Evolutionary conservation across 2,329 filamentous ascomycete species (phyloP), one percentile per base, ranked within the genome.

Genomic region (Calonectria pseudoreteaudii): DNA sequence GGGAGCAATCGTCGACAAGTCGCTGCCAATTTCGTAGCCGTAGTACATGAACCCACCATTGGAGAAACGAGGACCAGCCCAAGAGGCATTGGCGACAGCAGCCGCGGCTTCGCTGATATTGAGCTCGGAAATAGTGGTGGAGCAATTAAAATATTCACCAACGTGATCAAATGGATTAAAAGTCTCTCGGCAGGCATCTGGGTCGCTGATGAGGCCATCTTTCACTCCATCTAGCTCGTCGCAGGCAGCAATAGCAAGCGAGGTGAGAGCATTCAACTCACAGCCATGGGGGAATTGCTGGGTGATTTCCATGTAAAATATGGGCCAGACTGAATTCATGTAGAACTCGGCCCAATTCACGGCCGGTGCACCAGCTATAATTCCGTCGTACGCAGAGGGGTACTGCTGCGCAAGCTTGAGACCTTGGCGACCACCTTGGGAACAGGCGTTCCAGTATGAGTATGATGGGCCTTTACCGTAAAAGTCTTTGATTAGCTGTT

Each of bases 191-290:
- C 77, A 79, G 16, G 52, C 66, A 14, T 77, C 74, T 18, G 66
- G 60, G 20, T 80, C 75, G 3, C 74, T 56, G 31, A 81, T 77
- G 31, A 80, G 65, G 0, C 79, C 79, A 36, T 80, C 80, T 2
- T 66, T 47, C 4, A 77, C 74, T 20, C 79, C 78, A 50, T 81
- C 79, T 3, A 75, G 50, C 4, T 58, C 74, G n/a, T 81, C 80
- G 38, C 80, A 81, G 9, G 30, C 66, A 2, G 31, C 26, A 2
- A 65, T 65, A 0, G 75, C 75, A 26, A 66, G 31, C 4, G 34
- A 34, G 9, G 68, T 69, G 7, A 77, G 34, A 2, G 53, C 38
- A 23, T 62, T 41, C 4, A 77, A 31, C 41, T 77, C 75, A 26
- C 75, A 74, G 1, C 26, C 50, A 2, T 47, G 28, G 1, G 72